phyloP scores from a whole-genome alignment of 169 alveolate species.

The Cyclospora cayetanensis region DNA sequence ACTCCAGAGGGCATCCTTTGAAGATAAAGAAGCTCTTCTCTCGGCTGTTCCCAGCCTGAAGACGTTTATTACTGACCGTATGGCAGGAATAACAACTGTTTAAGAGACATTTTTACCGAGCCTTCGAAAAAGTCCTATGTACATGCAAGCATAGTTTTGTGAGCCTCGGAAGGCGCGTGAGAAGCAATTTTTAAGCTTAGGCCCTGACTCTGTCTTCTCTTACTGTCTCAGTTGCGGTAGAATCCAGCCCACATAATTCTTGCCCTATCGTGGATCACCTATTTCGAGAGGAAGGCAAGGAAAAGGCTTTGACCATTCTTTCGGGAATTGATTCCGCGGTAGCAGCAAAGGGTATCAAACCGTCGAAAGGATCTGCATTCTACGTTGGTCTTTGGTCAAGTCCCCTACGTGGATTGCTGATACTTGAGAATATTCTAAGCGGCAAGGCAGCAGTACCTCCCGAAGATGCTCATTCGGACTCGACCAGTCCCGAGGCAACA shows the following conservation, averaged over 20 bases:
- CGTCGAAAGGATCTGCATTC: constrained; percentile 38
- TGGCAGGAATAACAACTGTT: too few relatives aligned
- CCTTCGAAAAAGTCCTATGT: too few relatives aligned
- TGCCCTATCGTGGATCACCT: constrained; percentile 31
- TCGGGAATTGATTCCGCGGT: constrained; percentile 55
- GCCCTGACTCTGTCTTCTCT: not conserved
- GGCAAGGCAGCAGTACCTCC: not conserved
- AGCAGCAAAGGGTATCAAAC: constrained; percentile 35
- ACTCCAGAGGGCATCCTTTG: not conserved
- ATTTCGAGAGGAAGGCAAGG: constrained; percentile 28
- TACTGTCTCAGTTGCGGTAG: not conserved
- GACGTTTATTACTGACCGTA: not conserved
- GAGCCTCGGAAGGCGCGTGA: too few relatives aligned
- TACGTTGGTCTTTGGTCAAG: constrained; percentile 53
- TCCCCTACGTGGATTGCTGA: not conserved
- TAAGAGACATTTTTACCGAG: too few relatives aligned
- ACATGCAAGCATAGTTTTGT: too few relatives aligned
- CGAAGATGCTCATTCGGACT: not conserved
- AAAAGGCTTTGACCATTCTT: not conserved
- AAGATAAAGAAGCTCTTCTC: not conserved
- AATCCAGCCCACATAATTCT: not conserved
- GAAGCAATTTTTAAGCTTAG: too few relatives aligned
- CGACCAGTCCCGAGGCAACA: not conserved
- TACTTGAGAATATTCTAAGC: constrained; percentile 11
- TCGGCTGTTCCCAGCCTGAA: constrained; percentile 16